A percentile compares a stretch with the other conserved stretches of the same genome.
Evolutionary conservation across 306 rosid genomes (phyloP).

Genomic region (Lathyrus sativus): DNA sequence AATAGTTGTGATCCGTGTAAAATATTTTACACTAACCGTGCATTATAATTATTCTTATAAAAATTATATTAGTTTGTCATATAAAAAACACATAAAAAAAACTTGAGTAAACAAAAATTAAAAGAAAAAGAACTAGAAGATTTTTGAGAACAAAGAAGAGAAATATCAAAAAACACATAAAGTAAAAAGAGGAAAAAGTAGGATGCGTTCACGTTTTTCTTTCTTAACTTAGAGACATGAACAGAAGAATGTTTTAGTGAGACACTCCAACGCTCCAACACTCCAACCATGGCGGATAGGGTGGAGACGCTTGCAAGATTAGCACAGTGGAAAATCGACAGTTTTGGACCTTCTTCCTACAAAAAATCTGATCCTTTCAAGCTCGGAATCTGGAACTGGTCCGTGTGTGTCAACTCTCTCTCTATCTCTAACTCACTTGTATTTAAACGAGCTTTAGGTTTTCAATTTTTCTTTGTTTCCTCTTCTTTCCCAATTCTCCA

Average conservation of each 20-base stretch:
- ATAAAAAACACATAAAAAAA: no score
- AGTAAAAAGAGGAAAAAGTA: background rate
- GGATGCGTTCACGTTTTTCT: constrained; percentile 8
- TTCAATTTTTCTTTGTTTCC: background rate
- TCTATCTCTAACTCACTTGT: no score
- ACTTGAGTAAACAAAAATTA: no score
- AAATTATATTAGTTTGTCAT: no score
- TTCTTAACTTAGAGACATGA: background rate
- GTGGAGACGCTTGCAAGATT: constrained; percentile 70
- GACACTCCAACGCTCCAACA: background rate
- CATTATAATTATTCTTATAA: no score
- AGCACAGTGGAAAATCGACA: constrained; percentile 88
- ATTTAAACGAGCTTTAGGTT: background rate
- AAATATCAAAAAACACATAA: no score
- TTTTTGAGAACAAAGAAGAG: no score
- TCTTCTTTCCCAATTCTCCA: background rate
- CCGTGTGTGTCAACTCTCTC: background rate
- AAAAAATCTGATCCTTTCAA: constrained; percentile 77
- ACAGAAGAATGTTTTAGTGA: background rate
- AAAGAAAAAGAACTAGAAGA: no score
- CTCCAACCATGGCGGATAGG: constrained; percentile 50
- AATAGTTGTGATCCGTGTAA: no score
- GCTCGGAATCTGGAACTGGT: constrained; percentile 96
- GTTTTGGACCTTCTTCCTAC: constrained; percentile 66
- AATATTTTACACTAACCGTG: no score